These are phyloP conservation scores for Yarrowia osloensis DNA, from an alignment of 805 yeast genomes.

Conservation along the genomic window DNA sequence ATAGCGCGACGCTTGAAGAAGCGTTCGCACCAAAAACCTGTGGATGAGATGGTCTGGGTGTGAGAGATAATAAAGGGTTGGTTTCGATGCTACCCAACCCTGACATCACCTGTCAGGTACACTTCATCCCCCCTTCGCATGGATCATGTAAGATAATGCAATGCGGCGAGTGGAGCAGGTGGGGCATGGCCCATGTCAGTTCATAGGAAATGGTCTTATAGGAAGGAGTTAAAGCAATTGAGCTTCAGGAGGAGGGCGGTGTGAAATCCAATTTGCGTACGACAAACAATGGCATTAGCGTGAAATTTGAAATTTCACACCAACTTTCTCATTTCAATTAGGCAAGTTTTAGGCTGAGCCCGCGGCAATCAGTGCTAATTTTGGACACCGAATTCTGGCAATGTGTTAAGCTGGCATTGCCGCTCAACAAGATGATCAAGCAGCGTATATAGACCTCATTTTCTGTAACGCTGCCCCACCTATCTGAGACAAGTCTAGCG, in stretches of 20 bases:
- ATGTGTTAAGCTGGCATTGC: background rate
- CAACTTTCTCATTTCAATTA: background rate
- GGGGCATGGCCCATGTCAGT: background rate
- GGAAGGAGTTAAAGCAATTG: background rate
- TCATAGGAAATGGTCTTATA: background rate
- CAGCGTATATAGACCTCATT: background rate
- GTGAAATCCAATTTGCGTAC: background rate
- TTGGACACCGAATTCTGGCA: background rate
- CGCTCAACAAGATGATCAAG: background rate
- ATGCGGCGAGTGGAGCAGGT: background rate
- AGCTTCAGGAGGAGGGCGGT: background rate
- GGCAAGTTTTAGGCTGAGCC: background rate
- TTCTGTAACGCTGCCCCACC: background rate
- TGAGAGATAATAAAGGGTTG: too few species aligned
- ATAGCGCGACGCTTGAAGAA: too few species aligned
- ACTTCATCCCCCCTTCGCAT: background rate
- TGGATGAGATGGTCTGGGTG: too few species aligned
- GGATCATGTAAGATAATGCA: conserved; percentile 10
- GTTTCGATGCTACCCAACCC: background rate
- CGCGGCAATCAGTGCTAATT: background rate
- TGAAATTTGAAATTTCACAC: background rate
- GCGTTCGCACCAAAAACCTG: too few species aligned
- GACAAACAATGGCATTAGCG: background rate
- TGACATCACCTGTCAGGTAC: background rate
- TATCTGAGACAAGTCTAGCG: background rate